These are phyloP conservation scores for Candida andamanensis DNA, from an alignment of 805 yeast genomes.

Conservation along the genomic window DNA sequence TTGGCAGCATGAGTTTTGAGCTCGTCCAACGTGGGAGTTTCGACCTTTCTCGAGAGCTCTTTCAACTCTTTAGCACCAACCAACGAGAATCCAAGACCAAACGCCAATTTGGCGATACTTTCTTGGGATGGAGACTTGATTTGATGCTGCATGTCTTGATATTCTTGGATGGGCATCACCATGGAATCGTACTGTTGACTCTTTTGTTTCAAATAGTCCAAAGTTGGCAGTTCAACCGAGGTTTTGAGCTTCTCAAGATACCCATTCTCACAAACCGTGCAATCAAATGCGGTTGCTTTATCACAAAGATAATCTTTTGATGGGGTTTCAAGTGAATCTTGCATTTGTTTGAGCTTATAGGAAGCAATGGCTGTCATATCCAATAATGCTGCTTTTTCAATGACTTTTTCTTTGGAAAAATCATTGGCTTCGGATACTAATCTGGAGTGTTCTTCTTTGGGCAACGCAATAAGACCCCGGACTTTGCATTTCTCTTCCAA, in stretches of 20 bases:
- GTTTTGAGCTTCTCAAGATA: conserved; percentile 5
- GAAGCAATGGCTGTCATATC: conserved; percentile 18
- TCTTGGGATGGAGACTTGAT: conserved; percentile 19
- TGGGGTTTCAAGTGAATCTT: conserved; percentile 14
- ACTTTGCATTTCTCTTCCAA: conserved; percentile 9
- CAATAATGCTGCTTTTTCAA: conserved; percentile 15
- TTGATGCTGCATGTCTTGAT: conserved; percentile 1
- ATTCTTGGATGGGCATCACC: conserved; percentile 3
- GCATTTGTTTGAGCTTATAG: conserved; percentile 9
- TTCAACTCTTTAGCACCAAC: conserved; percentile 9
- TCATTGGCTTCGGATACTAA: conserved; percentile 6
- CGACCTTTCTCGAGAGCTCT: conserved; percentile 11
- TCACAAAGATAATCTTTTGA: conserved; percentile 16
- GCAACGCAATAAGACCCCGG: conserved; percentile 6
- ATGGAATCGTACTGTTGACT: conserved; percentile 2
- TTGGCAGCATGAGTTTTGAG: conserved; percentile 27
- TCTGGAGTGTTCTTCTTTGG: conserved; percentile 7
- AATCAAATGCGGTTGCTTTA: conserved; percentile 2
- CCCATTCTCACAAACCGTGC: conserved; percentile 1
- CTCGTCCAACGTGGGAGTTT: conserved; percentile 23
- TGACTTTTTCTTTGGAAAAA: conserved; percentile 12
- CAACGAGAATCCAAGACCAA: conserved; percentile 17
- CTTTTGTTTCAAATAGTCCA: conserved; percentile 9
- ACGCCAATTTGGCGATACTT: conserved; percentile 14
- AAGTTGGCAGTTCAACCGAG: conserved; percentile 4